phyloP scores from a whole-genome alignment of 2,329 filamentous ascomycete species.

The Cucurbitaria berberidis region DNA sequence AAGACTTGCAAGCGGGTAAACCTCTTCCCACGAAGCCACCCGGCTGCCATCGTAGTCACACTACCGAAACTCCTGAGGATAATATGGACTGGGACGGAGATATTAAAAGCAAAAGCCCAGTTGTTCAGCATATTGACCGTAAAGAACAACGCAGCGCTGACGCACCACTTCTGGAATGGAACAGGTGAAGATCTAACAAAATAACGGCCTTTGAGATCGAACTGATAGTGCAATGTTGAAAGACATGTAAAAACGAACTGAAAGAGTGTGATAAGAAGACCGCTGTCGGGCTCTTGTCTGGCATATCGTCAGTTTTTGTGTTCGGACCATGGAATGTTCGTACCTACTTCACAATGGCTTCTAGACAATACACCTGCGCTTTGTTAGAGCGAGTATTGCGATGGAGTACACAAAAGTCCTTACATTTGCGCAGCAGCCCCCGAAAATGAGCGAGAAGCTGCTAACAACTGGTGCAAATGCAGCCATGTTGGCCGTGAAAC shows the following conservation, averaged over 20 bases:
- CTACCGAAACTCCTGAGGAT: constrained; percentile 94
- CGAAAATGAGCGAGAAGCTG: constrained; percentile 89
- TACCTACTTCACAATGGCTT: constrained; percentile 92
- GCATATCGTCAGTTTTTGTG: constrained; percentile 20
- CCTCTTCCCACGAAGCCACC: constrained; percentile 81
- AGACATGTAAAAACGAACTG: constrained; percentile 69
- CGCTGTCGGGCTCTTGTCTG: constrained; percentile 83
- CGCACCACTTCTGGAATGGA: constrained; percentile 81
- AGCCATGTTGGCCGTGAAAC: constrained; percentile 30
- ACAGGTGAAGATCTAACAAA: constrained; percentile 80
- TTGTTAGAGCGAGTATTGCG: constrained; percentile 12
- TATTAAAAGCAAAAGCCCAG: constrained; percentile 95
- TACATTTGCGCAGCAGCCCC: constrained; percentile 93
- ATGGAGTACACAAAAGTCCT: constrained; percentile 38
- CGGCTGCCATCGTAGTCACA: constrained; percentile 93
- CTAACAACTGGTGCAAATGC: constrained; percentile 46
- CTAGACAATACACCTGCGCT: constrained; percentile 85
- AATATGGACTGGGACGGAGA: constrained; percentile 95
- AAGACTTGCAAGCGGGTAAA: constrained; percentile 82
- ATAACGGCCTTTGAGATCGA: constrained; percentile 65
- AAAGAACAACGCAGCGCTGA: constrained; percentile 91
- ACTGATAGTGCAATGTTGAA: constrained; percentile 54
- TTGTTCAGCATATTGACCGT: constrained; percentile 96
- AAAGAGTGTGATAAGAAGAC: constrained; percentile 67
- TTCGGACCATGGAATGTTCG: background rate